Conservation (phyloP, 768 basidiomycete genomes). For the Amanita molliuscula region DNA sequence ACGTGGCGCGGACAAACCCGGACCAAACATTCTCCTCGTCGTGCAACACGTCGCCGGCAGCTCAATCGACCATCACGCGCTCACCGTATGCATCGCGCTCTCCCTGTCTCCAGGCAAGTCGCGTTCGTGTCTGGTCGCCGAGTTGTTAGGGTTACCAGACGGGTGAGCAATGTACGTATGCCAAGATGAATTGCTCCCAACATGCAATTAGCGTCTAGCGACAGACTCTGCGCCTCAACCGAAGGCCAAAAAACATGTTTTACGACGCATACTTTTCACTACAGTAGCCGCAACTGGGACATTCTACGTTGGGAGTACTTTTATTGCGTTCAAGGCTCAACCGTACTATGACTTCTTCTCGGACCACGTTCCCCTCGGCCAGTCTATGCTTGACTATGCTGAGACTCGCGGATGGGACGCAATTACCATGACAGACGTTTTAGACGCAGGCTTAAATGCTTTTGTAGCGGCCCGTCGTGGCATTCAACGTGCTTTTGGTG, state of each 20-base stretch:
- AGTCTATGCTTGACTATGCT: conserved; percentile 69
- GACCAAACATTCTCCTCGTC: conserved; percentile 13
- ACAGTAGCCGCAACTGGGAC: conserved; percentile 58
- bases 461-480: conserved; percentile 40
- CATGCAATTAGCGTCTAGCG: conserved; percentile 39
- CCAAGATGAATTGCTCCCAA: background rate
- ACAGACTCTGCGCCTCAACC: conserved; percentile 43
- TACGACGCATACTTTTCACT: conserved; percentile 56
- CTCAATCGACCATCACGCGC: conserved; percentile 10
- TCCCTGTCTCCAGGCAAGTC: conserved; percentile 45
- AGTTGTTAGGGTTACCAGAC: conserved; percentile 41
- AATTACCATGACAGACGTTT: conserved; percentile 49
- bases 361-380: conserved; percentile 68
- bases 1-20: conserved; percentile 27
- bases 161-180: conserved; percentile 28
- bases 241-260: conserved; percentile 41
- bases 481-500: conserved; percentile 39
- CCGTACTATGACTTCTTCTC: conserved; percentile 82
- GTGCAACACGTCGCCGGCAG: conserved; percentile 8
- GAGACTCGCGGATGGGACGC: conserved; percentile 75
- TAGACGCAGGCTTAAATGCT: conserved; percentile 41
- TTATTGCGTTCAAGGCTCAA: conserved; percentile 67
- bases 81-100: conserved; percentile 43
- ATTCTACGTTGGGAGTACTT: conserved; percentile 78
- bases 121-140: conserved; percentile 34